Conservation (phyloP, 352 stramenopile genomes). For the Phytophthora foliorum region DNA sequence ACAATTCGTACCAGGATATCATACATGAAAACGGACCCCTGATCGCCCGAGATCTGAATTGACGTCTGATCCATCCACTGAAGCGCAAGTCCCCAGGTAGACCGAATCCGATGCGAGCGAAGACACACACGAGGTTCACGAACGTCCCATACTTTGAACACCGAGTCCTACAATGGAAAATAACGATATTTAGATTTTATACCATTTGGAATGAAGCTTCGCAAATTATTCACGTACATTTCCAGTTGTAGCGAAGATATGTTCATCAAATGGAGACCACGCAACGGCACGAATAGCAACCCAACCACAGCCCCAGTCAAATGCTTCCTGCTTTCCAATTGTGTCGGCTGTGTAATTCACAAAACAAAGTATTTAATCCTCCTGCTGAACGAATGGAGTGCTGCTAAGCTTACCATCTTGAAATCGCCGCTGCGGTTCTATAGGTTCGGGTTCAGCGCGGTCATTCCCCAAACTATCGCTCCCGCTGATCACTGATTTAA, state of each 20-base stretch:
- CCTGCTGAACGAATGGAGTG: background rate
- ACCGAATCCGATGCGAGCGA: constrained; percentile 83
- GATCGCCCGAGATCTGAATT: constrained; percentile 83
- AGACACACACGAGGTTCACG: constrained; percentile 82
- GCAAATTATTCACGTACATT: constrained; percentile 61
- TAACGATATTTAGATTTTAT: background rate
- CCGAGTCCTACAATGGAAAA: constrained; percentile 60
- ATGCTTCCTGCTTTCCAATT: constrained; percentile 82
- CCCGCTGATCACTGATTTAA: constrained; percentile 44
- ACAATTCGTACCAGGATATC: constrained; percentile 79
- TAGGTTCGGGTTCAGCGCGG: constrained; percentile 21
- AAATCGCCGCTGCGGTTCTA: constrained; percentile 82
- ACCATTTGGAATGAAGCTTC: background rate
- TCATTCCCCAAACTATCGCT: constrained; percentile 9
- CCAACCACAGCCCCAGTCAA: constrained; percentile 88
- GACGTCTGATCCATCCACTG: constrained; percentile 84
- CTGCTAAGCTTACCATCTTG: constrained; percentile 67
- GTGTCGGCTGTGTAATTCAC: constrained; percentile 65
- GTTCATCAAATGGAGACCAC: constrained; percentile 86
- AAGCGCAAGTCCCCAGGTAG: constrained; percentile 80
- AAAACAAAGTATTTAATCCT: constrained; percentile 15
- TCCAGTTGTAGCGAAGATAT: constrained; percentile 88
- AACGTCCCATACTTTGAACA: constrained; percentile 89
- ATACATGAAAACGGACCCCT: constrained; percentile 84
- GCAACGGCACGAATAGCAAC: constrained; percentile 79